Base-by-base conservation (phyloP, 768 basidiomycete genomes). In the Aureoboletus auriporus region DNA sequence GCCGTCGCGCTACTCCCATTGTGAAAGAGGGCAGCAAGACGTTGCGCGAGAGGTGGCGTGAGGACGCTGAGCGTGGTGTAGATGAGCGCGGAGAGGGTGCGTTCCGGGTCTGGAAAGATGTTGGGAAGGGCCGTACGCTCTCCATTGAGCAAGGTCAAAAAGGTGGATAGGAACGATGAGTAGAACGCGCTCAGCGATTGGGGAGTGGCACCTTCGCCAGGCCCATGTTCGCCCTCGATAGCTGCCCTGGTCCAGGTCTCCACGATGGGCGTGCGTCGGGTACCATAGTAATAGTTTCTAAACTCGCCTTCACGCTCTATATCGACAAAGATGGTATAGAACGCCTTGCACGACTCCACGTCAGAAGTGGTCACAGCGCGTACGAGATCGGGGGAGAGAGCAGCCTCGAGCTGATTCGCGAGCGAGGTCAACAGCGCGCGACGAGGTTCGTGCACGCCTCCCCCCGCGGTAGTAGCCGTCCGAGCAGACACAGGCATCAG, bases 291-390 rank as follows among this genome's bases (percentile, higher is more conserved):
- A 64, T 96, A 97, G 60, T 87, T 88, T 50, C 89, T 77, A 65
- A 95, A 99, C 64, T 98, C 96, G 3, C 82, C 76, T 65, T 93
- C 93, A 43, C 95, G 78, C 58, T 95, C 89, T 49, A 99, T 97
- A 58, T 87, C 81, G 47, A 79, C 80, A 66, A 98, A 99, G 42
- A 98, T 93, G 20, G 78, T 71, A 58, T 86, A 93, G 67, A 92
- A 93, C 43, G 76, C 75, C 51, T 82, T 81, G 69, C 90, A 93
- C 5, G 78, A 75, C 11, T 77, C 71, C 33, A 85, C 74, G 63
- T 97, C 92, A 54, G 83, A 80, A 2, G 82, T 75, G 50, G 83
- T 86, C 65, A 97, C 88, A 5, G 92, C 89, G 26, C 86, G 83
- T 26, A 93, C 87, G 42, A 99, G 75, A 2, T 90, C 89, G n/a